Percentiles rank a stretch among this genome's conserved stretches.
Conservation (phyloP, 257 asterid species). For the Nicotiana benthamiana region DNA sequence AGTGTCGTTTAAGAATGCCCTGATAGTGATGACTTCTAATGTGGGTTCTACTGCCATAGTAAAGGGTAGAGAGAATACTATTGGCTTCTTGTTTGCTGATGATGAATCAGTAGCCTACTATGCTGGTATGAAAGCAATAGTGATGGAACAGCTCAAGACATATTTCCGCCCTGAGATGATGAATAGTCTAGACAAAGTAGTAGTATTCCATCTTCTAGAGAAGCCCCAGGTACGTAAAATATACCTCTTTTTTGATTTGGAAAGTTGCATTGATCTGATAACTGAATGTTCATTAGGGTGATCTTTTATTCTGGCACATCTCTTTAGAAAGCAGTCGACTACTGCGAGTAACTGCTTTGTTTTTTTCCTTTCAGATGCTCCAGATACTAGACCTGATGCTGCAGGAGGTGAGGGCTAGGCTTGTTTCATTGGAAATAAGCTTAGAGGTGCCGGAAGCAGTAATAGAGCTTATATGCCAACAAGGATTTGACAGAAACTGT, state of each 20-base stretch:
- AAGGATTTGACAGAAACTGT: slow-evolving; percentile 85
- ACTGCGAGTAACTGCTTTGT: background rate
- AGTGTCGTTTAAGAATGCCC: slow-evolving; percentile 89
- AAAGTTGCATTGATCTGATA: background rate
- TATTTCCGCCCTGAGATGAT: slow-evolving; percentile 97
- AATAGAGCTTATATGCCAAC: slow-evolving; percentile 65
- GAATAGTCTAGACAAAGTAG: slow-evolving; percentile 93
- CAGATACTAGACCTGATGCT: slow-evolving; percentile 75
- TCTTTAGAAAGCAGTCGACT: background rate
- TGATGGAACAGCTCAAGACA: slow-evolving; percentile 81
- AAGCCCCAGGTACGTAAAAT: slow-evolving; percentile 69
- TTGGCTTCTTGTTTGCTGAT: slow-evolving; percentile 60
- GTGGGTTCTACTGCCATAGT: slow-evolving; percentile 87
- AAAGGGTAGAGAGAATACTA: slow-evolving; percentile 54
- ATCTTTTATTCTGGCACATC: background rate
- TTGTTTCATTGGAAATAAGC: slow-evolving; percentile 46
- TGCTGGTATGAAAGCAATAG: slow-evolving; percentile 75
- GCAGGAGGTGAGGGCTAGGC: slow-evolving; percentile 74
- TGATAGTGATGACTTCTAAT: slow-evolving; percentile 91
- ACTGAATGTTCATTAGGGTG: background rate
- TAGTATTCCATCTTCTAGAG: slow-evolving; percentile 88
- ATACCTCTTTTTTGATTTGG: background rate
- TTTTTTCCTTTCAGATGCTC: slow-evolving; percentile 55
- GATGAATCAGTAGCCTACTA: slow-evolving; percentile 56
- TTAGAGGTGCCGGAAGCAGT: slow-evolving; percentile 76